Conservation (phyloP, 495 filamentous ascomycete species). For the Lophiotrema nucula region DNA sequence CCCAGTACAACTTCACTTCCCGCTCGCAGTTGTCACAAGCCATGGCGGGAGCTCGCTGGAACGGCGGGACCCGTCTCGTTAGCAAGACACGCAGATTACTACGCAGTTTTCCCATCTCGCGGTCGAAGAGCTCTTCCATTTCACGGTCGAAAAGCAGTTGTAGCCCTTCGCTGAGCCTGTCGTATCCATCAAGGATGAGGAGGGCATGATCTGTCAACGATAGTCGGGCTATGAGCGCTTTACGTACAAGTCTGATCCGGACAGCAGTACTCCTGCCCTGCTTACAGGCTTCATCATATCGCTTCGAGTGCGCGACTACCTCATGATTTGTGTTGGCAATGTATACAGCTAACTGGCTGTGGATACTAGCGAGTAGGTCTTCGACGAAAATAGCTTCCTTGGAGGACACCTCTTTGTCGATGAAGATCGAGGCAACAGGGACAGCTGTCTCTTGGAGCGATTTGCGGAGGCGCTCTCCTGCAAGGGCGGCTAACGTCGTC, state of each 20-base stretch:
- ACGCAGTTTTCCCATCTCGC: too few relatives aligned
- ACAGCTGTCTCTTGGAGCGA: neutral
- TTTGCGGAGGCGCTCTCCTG: neutral
- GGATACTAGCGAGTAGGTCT: constrained; percentile 6
- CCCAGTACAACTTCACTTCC: neutral
- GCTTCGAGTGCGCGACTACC: neutral
- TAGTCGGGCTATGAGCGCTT: neutral
- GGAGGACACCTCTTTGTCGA: neutral
- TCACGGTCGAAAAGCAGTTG: neutral
- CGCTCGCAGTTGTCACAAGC: neutral
- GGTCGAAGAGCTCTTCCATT: neutral
- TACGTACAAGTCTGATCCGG: neutral
- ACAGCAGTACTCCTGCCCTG: neutral
- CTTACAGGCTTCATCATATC: neutral
- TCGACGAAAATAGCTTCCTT: neutral
- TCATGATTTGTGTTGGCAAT: neutral
- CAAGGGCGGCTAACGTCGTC: constrained; percentile 14
- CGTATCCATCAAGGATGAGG: constrained; percentile 3
- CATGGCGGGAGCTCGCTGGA: neutral
- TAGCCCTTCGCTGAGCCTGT: neutral
- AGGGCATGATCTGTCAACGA: neutral
- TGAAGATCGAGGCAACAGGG: neutral
- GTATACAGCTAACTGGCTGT: neutral
- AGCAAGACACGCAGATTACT: neutral
- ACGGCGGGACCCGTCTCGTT: neutral